Percentiles rank a stretch among this genome's conserved stretches.
Evolutionary conservation across 345 rosid genomes (phyloP).

Genomic region (Gossypium stocksii): DNA sequence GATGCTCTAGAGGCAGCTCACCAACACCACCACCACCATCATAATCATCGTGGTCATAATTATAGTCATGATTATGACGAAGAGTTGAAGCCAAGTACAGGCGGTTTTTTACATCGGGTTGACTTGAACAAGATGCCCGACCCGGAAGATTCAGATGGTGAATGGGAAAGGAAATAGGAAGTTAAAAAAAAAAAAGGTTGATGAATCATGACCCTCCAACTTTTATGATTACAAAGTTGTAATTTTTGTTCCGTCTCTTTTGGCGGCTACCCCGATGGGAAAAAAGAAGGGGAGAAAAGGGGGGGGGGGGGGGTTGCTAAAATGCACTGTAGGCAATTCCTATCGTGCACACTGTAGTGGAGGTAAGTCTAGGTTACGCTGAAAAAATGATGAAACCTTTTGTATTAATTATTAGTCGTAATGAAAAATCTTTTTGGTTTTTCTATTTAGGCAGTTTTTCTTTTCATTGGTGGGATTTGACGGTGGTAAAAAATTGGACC

Average conservation of each 20-base stretch:
- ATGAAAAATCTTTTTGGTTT: slow-evolving; percentile 1
- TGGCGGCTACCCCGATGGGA: neutral
- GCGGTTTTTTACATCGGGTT: slow-evolving; percentile 54
- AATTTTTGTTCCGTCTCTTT: neutral
- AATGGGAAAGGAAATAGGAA: slow-evolving; percentile 37
- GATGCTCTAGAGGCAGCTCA: slow-evolving; percentile 70
- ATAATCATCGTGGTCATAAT: slow-evolving; percentile 8
- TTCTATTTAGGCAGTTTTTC: too few relatives aligned
- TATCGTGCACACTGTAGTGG: slow-evolving; percentile 30
- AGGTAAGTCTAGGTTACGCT: slow-evolving; percentile 19
- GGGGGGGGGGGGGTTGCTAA: neutral
- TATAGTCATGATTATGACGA: slow-evolving; percentile 18
- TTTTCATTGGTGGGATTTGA: neutral
- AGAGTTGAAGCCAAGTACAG: slow-evolving; percentile 34
- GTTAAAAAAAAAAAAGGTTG: neutral
- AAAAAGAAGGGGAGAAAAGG: too few relatives aligned
- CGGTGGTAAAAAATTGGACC: neutral
- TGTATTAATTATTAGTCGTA: slow-evolving; percentile 10
- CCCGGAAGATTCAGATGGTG: slow-evolving; percentile 78
- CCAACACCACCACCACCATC: slow-evolving; percentile 20
- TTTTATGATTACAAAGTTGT: slow-evolving; percentile 6
- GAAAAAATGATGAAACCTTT: slow-evolving; percentile 19
- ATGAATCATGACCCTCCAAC: neutral
- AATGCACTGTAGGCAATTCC: slow-evolving; percentile 19
- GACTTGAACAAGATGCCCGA: slow-evolving; percentile 93